Percentiles rank a stretch among this genome's conserved stretches.
Evolutionary conservation across 1,139 yeast species (phyloP).

Genomic region (Yamadazyma trypodendri): DNA sequence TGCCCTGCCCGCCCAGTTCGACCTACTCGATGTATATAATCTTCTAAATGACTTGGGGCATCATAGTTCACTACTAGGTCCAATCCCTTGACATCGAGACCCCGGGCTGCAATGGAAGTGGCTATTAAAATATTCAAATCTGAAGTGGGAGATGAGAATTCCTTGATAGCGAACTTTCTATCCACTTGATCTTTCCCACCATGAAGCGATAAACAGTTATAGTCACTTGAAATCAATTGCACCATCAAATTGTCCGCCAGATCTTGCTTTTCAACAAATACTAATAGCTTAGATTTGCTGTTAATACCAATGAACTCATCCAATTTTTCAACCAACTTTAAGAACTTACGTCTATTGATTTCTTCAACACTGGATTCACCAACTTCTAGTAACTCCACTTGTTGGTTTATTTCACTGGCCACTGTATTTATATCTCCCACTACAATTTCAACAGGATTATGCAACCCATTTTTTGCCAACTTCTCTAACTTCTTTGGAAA

Average conservation of each 20-base stretch:
- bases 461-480: conserved; percentile 64
- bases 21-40: conserved; percentile 94
- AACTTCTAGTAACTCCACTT: conserved; percentile 55
- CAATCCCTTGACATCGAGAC: conserved; percentile 83
- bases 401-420: conserved; percentile 76
- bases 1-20: conserved; percentile 94
- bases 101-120: conserved; percentile 93
- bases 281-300: conserved; percentile 50
- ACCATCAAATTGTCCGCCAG: conserved; percentile 71
- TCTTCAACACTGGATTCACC: conserved; percentile 32
- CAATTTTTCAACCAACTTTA: conserved; percentile 51
- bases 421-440: conserved; percentile 86
- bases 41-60: conserved; percentile 91
- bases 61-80: conserved; percentile 82
- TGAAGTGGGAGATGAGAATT: conserved; percentile 57
- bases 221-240: conserved; percentile 55
- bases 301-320: conserved; percentile 35
- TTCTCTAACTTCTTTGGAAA: conserved; percentile 80
- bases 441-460: conserved; percentile 68
- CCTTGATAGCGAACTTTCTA: conserved; percentile 71
- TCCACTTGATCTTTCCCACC: conserved; percentile 93
- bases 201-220: conserved; percentile 69
- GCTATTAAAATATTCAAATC: conserved; percentile 69
- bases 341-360: conserved; percentile 43
- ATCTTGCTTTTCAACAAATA: conserved; percentile 83